phyloP scores from a whole-genome alignment of 2,329 filamentous ascomycete genomes.

The Ceratocystis alfenasii region DNA sequence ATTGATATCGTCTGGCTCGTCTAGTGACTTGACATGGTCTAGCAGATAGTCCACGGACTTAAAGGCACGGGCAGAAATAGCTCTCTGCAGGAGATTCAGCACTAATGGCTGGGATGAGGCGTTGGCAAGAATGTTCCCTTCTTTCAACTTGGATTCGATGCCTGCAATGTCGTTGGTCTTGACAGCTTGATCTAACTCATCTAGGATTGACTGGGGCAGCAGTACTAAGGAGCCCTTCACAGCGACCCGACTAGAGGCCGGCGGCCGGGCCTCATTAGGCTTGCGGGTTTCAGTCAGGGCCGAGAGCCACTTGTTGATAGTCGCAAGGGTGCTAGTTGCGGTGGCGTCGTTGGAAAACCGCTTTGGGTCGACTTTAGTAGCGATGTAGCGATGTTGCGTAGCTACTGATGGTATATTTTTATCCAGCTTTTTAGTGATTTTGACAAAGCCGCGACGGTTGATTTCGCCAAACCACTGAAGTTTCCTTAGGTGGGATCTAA shows the following conservation, averaged over 20 bases:
- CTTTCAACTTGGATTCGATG: conserved; percentile 17
- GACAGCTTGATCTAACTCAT: conserved; percentile 60
- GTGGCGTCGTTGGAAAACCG: conserved; percentile 67
- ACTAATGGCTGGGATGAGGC: conserved; percentile 52
- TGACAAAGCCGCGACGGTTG: conserved; percentile 86
- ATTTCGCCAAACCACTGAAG: conserved; percentile 97
- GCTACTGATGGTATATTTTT: conserved; percentile 73
- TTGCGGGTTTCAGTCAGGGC: conserved; percentile 53
- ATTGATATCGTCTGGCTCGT: conserved; percentile 88
- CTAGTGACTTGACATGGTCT: conserved; percentile 54
- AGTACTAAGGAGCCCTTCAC: conserved; percentile 65
- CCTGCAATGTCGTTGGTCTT: conserved; percentile 50
- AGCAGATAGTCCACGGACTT: conserved; percentile 62
- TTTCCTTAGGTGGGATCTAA: conserved; percentile 77
- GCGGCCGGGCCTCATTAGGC: conserved; percentile 60
- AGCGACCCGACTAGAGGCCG: conserved; percentile 63
- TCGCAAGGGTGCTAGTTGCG: conserved; percentile 38
- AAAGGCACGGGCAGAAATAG: conserved; percentile 58
- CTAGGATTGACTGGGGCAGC: conserved; percentile 49
- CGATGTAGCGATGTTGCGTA: conserved; percentile 74
- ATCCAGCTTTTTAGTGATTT: conserved; percentile 98
- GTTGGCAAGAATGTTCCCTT: conserved; percentile 35
- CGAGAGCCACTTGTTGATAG: conserved; percentile 87
- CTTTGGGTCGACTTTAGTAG: conserved; percentile 78
- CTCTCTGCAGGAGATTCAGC: conserved; percentile 66